Conservation (phyloP, 176 grass and related monocot species). For the Bothriochloa decipiens region DNA sequence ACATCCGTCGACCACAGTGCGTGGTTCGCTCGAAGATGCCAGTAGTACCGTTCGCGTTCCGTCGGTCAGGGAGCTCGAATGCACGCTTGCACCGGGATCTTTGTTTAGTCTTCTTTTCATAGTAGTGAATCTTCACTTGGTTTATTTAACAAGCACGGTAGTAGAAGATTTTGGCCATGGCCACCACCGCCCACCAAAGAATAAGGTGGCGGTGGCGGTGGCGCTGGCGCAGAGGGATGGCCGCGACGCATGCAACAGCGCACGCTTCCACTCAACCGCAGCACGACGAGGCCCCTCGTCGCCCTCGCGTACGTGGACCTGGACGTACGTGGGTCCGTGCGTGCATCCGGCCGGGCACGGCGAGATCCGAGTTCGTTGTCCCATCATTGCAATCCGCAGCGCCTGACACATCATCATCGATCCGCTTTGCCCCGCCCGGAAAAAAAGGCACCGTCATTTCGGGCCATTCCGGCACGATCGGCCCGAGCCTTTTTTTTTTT, state of each 20-base stretch:
- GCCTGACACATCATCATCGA: conserved; percentile 1
- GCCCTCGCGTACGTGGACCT: neutral
- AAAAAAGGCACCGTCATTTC: neutral
- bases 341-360: neutral
- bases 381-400: conserved; percentile 32
- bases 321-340: neutral
- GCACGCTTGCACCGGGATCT: neutral
- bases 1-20: conserved; percentile 55
- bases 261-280: conserved; percentile 42
- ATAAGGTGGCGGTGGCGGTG: neutral
- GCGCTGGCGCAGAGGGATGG: neutral
- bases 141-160: neutral
- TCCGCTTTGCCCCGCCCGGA: conserved; percentile 30
- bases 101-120: neutral
- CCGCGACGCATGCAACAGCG: conserved; percentile 30
- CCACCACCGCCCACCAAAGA: conserved; percentile 42
- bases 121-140: neutral
- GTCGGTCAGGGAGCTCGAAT: too few relatives aligned
- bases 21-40: neutral
- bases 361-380: conserved; percentile 38
- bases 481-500: neutral
- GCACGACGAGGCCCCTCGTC: neutral
- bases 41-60: too few relatives aligned
- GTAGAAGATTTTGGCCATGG: neutral
- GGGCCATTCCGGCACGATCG: conserved; percentile 1